Evolutionary conservation across 495 filamentous ascomycete genomes (phyloP).

Genomic region (Aspergillus sclerotiicarbonarius): DNA sequence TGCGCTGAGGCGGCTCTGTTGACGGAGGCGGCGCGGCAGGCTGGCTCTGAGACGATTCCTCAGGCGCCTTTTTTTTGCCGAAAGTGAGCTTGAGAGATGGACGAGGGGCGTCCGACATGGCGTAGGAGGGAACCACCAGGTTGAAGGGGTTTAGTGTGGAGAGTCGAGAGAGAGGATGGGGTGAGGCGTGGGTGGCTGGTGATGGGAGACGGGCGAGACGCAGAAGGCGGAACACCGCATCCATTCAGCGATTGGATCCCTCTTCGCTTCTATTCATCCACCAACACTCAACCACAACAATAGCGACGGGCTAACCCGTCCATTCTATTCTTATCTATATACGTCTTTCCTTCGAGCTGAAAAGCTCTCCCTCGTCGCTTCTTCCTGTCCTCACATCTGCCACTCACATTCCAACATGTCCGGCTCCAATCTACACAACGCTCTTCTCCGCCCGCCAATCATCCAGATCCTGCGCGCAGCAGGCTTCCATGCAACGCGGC

Average conservation of each 20-base stretch:
- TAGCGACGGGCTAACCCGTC: not conserved
- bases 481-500: conserved; percentile 74
- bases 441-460: conserved; percentile 76
- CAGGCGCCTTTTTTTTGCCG: conserved; percentile 36
- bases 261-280: conserved; percentile 3
- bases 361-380: not conserved
- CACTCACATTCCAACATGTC: conserved; percentile 31
- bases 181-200: not conserved
- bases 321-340: not conserved
- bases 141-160: not conserved
- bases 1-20: conserved; percentile 32
- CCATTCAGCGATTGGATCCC: not conserved
- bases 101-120: conserved; percentile 36
- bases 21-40: conserved; percentile 26
- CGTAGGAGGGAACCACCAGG: not conserved
- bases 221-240: not conserved
- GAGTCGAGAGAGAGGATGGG: not conserved
- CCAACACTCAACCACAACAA: conserved; percentile 1
- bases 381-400: not conserved
- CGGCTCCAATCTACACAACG: conserved; percentile 58
- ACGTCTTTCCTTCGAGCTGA: not conserved
- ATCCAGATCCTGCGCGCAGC: conserved; percentile 84
- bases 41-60: conserved; percentile 26
- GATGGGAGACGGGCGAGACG: not conserved
- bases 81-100: conserved; percentile 54